Evolutionary conservation across 768 basidiomycete genomes (phyloP).

Genomic region (Termitomyces sp.): DNA sequence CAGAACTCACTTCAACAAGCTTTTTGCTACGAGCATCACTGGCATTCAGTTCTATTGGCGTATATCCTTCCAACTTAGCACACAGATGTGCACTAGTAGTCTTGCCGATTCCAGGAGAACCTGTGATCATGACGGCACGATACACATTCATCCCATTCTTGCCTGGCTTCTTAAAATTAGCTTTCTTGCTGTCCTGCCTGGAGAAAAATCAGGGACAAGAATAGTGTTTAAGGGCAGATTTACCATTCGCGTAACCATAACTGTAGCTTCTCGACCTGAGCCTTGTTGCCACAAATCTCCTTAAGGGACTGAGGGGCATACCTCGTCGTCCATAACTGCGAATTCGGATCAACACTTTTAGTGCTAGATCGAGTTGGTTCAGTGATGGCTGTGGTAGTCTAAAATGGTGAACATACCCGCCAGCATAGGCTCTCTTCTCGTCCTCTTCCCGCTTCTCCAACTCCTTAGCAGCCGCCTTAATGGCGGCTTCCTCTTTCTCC

Average conservation of each 20-base stretch:
- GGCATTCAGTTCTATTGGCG: conserved; percentile 93
- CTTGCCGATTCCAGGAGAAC: conserved; percentile 96
- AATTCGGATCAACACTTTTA: conserved; percentile 36
- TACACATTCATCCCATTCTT: conserved; percentile 84
- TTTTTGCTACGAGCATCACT: conserved; percentile 96
- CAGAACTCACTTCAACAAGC: conserved; percentile 72
- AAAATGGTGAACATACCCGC: conserved; percentile 1
- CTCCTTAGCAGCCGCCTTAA: conserved; percentile 66
- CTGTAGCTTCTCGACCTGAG: conserved; percentile 81
- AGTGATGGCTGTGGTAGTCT: not conserved
- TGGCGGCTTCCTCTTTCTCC: conserved; percentile 75
- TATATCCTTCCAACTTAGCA: conserved; percentile 86
- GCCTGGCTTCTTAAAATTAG: conserved; percentile 89
- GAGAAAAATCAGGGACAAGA: not conserved
- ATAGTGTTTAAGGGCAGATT: conserved; percentile 14
- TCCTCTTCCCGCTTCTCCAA: conserved; percentile 71
- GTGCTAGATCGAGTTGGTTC: conserved; percentile 10
- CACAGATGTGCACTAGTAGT: conserved; percentile 94
- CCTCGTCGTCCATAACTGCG: conserved; percentile 90
- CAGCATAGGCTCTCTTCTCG: conserved; percentile 30
- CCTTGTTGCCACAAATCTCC: conserved; percentile 95
- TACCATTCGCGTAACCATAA: conserved; percentile 88
- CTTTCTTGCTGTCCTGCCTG: conserved; percentile 72
- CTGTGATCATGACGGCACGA: conserved; percentile 86
- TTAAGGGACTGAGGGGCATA: conserved; percentile 87